Percentiles rank a stretch among this genome's conserved stretches.
These are phyloP conservation scores for Chamaecrista fasciculata DNA, from an alignment of 306 rosid genomes.

Conservation along the genomic window DNA sequence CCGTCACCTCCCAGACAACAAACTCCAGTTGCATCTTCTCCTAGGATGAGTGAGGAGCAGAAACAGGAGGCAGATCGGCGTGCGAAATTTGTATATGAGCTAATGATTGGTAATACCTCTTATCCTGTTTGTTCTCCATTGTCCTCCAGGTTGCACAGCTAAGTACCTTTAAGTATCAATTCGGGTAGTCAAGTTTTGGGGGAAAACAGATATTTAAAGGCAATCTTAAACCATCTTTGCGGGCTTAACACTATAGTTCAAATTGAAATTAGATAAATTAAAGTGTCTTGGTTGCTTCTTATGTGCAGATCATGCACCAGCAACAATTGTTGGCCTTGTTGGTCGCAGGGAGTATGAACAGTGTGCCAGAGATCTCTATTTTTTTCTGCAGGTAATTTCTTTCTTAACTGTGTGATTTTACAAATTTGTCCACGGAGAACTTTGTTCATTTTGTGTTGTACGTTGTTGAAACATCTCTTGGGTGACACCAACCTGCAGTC, in stretches of 20 bases:
- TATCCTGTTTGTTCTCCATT: slow-evolving; percentile 23
- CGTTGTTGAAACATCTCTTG: slow-evolving; percentile 4
- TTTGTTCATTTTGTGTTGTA: slow-evolving; percentile 4
- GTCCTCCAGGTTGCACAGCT: background rate
- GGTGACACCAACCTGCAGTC: background rate
- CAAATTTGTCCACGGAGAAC: slow-evolving; percentile 3
- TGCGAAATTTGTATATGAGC: slow-evolving; percentile 84
- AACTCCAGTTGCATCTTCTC: slow-evolving; percentile 45
- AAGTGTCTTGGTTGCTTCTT: background rate
- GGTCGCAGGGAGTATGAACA: slow-evolving; percentile 93
- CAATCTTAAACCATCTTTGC: too few species aligned
- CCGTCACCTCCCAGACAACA: slow-evolving; percentile 43
- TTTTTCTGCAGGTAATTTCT: slow-evolving; percentile 81
- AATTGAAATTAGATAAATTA: background rate
- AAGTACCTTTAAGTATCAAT: background rate
- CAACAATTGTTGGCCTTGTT: slow-evolving; percentile 86
- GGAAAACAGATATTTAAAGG: too few species aligned
- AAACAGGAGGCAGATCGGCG: slow-evolving; percentile 71
- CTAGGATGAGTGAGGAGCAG: slow-evolving; percentile 53
- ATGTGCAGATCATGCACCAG: slow-evolving; percentile 71
- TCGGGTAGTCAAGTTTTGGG: background rate
- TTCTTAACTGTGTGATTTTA: background rate
- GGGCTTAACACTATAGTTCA: too few species aligned
- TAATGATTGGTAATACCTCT: slow-evolving; percentile 70
- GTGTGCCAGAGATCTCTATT: slow-evolving; percentile 89